Evolutionary conservation across 768 basidiomycete genomes (phyloP), one percentile per base, ranked within the genome.

Genomic region (Boletus edulis): DNA sequence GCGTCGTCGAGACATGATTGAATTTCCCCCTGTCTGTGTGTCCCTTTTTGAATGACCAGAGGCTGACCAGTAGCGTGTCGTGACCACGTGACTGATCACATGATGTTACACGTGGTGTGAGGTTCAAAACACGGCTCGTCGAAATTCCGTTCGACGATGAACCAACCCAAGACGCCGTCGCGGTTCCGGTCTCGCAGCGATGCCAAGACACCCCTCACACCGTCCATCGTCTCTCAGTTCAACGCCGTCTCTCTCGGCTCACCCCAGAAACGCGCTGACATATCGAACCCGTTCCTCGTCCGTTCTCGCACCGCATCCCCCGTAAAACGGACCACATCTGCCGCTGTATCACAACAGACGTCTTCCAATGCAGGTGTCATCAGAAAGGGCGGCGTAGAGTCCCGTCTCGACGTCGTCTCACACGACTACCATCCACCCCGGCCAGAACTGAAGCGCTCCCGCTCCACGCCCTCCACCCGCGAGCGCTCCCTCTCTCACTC

Each of bases 311-410:
- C 84, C 1, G 68, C 77, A 3, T 88, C 87, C 3, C 89, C 89
- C 2, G 74, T 84, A 11, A 91, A 91, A 68, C 78, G 85, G 12
- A 69, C 80, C 2, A 78, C 79, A 0, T 73, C 75, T 4, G 71
- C 77, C 49, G 78, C 82, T 27, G 73, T 79, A 13, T 73, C 83
- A 39, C 76, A 75, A 0, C 35, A 14, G 14, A 72, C 87, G 8
- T 77, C 83, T 50, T 77, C 82, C 3, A 88, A 89, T 63, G 85
- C 86, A 0, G 81, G 90, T 7, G 81, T 93, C 17, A 86, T 92
- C 59, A 75, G 88, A 37, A 87, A 82, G 57, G 90, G 90, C 40
- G 89, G 89, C 9, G 70, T 91, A 12, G 90, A 93, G 66, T 86
- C 85, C 57, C 78, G 87, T 53, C 74, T 91, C 15, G 85, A 92